Percentiles rank a stretch among this genome's conserved stretches.
These are phyloP conservation scores for Heracleum sosnowskyi DNA, from an alignment of 129 eudicot genomes.

Conservation along the genomic window DNA sequence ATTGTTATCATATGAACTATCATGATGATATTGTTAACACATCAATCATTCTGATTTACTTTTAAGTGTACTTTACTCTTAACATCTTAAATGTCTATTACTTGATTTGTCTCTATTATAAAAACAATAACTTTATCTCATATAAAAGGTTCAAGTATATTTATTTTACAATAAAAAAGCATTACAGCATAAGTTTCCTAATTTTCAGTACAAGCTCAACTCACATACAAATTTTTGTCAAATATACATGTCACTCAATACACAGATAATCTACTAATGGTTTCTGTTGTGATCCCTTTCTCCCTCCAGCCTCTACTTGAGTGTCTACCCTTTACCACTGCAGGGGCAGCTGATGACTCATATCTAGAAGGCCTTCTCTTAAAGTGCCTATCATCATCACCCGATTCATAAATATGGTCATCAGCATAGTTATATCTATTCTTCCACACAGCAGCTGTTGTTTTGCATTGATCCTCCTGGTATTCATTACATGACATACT, in stretches of 20 bases:
- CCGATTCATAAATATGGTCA: slow-evolving; percentile 20
- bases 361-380: no score
- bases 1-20: no score
- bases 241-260: no score
- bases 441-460: slow-evolving; percentile 15
- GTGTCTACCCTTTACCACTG: slow-evolving; percentile 21
- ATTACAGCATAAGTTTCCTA: background rate
- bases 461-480: slow-evolving; percentile 19
- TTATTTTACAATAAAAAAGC: background rate
- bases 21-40: no score
- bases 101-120: no score
- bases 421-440: slow-evolving; percentile 17
- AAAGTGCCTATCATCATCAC: no score
- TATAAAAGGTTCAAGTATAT: background rate
- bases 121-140: background rate
- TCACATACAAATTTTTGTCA: background rate
- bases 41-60: no score
- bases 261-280: slow-evolving; percentile 32
- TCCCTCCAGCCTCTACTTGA: slow-evolving; percentile 25
- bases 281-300: slow-evolving; percentile 36
- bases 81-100: no score
- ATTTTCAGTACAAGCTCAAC: background rate
- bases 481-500: slow-evolving; percentile 23
- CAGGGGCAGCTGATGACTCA: slow-evolving; percentile 40
- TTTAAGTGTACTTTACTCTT: no score